These are phyloP conservation scores for Talaromyces sp. DNA, from an alignment of 2,329 filamentous ascomycete species.

Conservation along the genomic window DNA sequence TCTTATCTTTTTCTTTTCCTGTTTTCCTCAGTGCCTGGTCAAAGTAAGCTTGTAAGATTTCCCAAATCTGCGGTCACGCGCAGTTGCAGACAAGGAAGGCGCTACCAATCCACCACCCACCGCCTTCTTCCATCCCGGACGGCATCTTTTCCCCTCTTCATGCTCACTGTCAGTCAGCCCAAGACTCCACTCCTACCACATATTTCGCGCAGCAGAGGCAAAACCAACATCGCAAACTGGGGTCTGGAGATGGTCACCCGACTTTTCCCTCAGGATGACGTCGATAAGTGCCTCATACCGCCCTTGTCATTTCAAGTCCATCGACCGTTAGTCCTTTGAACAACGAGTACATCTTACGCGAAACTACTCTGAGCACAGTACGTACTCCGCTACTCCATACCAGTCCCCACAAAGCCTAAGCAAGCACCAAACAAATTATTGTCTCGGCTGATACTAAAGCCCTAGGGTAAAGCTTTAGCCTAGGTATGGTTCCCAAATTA, in stretches of 20 bases:
- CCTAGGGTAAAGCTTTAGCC: neutral
- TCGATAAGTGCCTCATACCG: neutral
- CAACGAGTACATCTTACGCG: neutral
- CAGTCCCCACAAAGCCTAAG: neutral
- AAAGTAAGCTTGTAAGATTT: neutral
- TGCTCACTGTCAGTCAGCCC: neutral
- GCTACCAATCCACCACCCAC: neutral
- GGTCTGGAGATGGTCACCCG: neutral
- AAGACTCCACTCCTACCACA: neutral
- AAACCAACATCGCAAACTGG: too few species aligned
- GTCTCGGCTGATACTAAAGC: neutral
- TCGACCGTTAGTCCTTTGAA: neutral
- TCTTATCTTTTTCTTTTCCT: neutral
- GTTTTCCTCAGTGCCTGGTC: neutral
- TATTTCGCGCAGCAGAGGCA: neutral
- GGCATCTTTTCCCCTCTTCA: neutral
- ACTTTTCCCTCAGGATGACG: neutral
- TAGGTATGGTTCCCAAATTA: neutral
- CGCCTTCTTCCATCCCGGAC: neutral
- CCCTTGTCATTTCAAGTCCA: neutral
- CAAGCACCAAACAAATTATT: neutral
- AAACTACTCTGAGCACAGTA: neutral
- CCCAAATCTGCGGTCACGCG: neutral
- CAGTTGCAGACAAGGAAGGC: neutral
- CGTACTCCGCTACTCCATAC: neutral